Evolutionary conservation across 1,284 basidiomycete species (phyloP), one percentile per base, ranked within the genome.

Genomic region (Malassezia equina): DNA sequence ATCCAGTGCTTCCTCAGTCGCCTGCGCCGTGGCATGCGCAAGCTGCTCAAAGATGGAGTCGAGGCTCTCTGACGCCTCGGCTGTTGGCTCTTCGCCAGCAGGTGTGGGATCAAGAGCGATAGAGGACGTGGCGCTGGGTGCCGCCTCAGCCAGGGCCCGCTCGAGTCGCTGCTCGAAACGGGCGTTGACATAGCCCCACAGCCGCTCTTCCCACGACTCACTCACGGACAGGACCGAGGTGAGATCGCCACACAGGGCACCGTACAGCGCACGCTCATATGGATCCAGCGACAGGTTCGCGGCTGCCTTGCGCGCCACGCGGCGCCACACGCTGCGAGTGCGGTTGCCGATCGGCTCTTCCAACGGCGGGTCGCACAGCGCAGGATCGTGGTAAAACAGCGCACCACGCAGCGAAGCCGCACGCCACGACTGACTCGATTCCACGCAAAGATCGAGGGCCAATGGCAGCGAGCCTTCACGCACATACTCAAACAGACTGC

Each of bases 131-230:
- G 9, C 17, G 13, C 15, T 17, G 15, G 54, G 54, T 23, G 45
- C 29, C 17, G 60, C 53, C 7, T 13, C 13, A 13, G 65, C 63
- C 25, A 78, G 67, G 19, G 64, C 83, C 17, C 77, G 78, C 34
- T 81, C 83, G 63, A 86, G 80, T 55, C 84, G 83, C 59, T 87
- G 83, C 74, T 96, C 90, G 63, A 89, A 86, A 28, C 89, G 79
- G 42, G 90, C 80, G 65, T 85, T 85, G 54, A 93, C 79, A 63
- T 89, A 84, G 1, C 88, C 88, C 94, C 93, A 99, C 0, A 96
- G 79, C 62, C 90, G 83, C 69, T 98, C 93, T 71, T 91, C 86
- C 90, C 91, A 99, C 29, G 65, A 63, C 31, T 84, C 78, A 69
- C 89, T 91, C 4, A 86, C 84, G 0, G 84, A 80, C 2, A 81